Evolutionary conservation across 1,139 yeast genomes (phyloP).

Genomic region (Scheffersomyces lignicola): DNA sequence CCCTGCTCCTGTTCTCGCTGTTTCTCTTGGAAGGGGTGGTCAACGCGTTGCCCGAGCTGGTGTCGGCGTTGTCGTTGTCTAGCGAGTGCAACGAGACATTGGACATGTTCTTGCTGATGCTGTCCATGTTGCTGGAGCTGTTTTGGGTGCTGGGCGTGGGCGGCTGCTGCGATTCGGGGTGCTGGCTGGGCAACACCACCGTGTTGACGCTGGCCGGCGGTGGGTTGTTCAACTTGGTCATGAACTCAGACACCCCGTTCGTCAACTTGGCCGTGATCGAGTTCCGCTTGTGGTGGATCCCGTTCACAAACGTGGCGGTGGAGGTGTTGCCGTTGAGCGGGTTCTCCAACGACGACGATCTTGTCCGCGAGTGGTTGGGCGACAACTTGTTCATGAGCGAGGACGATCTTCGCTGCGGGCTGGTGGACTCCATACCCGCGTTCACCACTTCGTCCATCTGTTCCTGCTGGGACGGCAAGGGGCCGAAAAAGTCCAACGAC

Average conservation of each 20-base stretch:
- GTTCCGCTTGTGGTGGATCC: slow-evolving; percentile 23
- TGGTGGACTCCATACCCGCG: slow-evolving; percentile 5
- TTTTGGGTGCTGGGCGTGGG: slow-evolving; percentile 5
- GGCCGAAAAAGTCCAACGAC: not conserved
- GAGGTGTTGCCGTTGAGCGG: not conserved
- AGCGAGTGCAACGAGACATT: slow-evolving; percentile 34
- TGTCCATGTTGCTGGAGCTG: slow-evolving; percentile 6
- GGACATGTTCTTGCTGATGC: slow-evolving; percentile 22
- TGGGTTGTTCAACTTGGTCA: slow-evolving; percentile 37
- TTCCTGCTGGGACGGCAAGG: not conserved
- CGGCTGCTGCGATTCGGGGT: slow-evolving; percentile 7
- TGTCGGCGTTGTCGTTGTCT: slow-evolving; percentile 22
- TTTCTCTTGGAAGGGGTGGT: slow-evolving; percentile 17
- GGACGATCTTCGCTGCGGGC: slow-evolving; percentile 22
- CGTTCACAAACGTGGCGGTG: not conserved
- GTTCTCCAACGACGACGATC: slow-evolving; percentile 39
- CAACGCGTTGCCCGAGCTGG: slow-evolving; percentile 7
- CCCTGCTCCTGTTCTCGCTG: slow-evolving; percentile 31
- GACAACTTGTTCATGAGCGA: slow-evolving; percentile 32
- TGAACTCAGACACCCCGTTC: slow-evolving; percentile 41
- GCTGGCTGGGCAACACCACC: not conserved
- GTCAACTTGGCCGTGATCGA: slow-evolving; percentile 43
- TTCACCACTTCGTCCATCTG: not conserved
- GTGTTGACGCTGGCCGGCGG: not conserved
- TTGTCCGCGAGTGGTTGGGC: slow-evolving; percentile 36